Base-by-base conservation (phyloP, 2,329 filamentous ascomycete genomes). In the Sporothrix humicola region DNA sequence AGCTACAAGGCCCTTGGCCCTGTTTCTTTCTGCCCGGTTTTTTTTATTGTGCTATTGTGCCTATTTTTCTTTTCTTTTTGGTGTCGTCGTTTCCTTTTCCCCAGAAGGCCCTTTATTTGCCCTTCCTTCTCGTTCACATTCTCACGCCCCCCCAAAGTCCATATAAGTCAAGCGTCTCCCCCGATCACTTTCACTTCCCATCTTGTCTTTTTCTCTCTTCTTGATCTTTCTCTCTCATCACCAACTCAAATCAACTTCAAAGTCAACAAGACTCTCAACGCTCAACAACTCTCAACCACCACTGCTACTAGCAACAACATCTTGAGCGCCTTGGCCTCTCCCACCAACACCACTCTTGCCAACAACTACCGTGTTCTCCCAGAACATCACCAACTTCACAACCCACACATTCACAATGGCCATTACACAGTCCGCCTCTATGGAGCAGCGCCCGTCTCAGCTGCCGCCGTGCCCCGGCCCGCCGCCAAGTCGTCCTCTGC, bases 391-490 rank as follows among this genome's bases (percentile, higher is more conserved):
- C 74, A 73, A 58, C 50, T 73, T 65, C 52, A 52, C 48, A 54
- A 71, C 72, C 76, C 73, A 44, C 70, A 73, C 52, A 61, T 26
- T 42, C 68, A 44, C 74, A 74, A 74, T 76, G 72, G 75, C 75
- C 70, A 75, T 75, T 72, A 74, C 70, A 78, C 76, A 79, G 73
- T 76, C 79, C 81, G 83, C 81, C 75, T 88, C 89, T 86, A 86
- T 87, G 82, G 83, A 87, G 76, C 87, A 89, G 82, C 87, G 89
- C 80, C 89, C 89, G 76, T 89, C 88, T 78, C 88, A 90, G 79
- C 87, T 91, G 77, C 89, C 89, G 83, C 89, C 89, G 77, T 91
- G 89, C 87, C 89, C 89, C 72, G 89, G 89, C 78, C 89, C 89
- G 75, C 89, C 89, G 79, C 89, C 89, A 76, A 88, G 86, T 82